Evolutionary conservation across 371 early-diverging fungal genomes (phyloP).

Genomic region (Mucor circinelloides): DNA sequence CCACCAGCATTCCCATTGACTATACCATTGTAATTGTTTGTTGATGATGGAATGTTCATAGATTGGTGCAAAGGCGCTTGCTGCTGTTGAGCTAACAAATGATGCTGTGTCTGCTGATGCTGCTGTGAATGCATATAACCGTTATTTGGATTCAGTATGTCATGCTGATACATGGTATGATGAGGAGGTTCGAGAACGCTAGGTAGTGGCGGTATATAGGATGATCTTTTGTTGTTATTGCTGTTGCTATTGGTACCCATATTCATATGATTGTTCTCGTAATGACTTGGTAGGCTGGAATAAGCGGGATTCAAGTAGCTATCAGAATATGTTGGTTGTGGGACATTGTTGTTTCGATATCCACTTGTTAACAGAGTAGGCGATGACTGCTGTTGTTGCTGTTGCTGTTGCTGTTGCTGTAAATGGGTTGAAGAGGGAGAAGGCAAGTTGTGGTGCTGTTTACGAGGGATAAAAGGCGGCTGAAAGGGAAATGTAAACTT

Average conservation of each 20-base stretch:
- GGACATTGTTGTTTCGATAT: slow-evolving; percentile 1
- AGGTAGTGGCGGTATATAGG: slow-evolving; percentile 33
- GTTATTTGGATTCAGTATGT: background rate
- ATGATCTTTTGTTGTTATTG: slow-evolving; percentile 13
- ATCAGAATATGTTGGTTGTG: slow-evolving; percentile 23
- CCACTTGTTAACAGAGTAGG: background rate
- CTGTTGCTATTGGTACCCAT: background rate
- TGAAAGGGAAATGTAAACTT: slow-evolving; percentile 55
- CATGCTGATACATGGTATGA: slow-evolving; percentile 4
- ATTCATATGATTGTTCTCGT: slow-evolving; percentile 6
- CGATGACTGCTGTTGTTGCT: background rate
- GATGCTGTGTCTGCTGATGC: background rate
- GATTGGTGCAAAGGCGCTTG: background rate
- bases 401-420: slow-evolving; percentile 1
- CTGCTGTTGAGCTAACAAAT: slow-evolving; percentile 1
- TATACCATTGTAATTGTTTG: background rate
- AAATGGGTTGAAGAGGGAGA: background rate
- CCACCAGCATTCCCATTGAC: background rate
- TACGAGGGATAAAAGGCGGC: slow-evolving; percentile 44
- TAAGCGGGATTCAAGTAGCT: slow-evolving; percentile 28
- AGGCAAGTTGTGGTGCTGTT: slow-evolving; percentile 19
- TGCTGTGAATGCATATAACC: background rate
- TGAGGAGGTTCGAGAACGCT: slow-evolving; percentile 39
- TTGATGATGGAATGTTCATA: slow-evolving; percentile 9
- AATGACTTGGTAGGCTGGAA: slow-evolving; percentile 38